Conservation (phyloP, 2,329 filamentous ascomycete genomes). For the Colletotrichum simmondsii region DNA sequence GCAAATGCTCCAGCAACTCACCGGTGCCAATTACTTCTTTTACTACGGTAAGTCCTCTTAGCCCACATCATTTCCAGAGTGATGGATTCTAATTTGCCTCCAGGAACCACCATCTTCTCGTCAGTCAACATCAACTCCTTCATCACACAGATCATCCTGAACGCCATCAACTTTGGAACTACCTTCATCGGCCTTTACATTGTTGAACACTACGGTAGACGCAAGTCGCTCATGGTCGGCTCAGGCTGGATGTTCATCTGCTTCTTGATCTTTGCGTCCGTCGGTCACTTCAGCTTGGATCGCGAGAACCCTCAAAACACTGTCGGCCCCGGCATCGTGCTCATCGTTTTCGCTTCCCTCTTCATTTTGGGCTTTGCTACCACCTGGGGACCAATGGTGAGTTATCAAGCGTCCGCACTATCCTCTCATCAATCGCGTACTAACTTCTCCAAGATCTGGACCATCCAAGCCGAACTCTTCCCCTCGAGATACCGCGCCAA, state of each 20-base stretch:
- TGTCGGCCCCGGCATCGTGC: constrained; percentile 61
- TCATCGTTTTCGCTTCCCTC: constrained; percentile 72
- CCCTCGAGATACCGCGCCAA: constrained; percentile 70
- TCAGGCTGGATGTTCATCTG: constrained; percentile 70
- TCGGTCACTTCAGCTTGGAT: constrained; percentile 61
- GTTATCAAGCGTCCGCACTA: not conserved
- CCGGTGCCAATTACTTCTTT: constrained; percentile 75
- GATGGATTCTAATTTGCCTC: constrained; percentile 71
- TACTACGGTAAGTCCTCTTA: constrained; percentile 54
- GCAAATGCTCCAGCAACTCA: constrained; percentile 69
- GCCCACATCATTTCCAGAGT: not conserved
- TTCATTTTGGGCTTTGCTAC: constrained; percentile 75
- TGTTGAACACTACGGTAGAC: constrained; percentile 75
- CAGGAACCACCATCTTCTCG: constrained; percentile 60
- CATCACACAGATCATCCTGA: constrained; percentile 74
- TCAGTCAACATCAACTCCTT: constrained; percentile 67
- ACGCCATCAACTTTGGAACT: constrained; percentile 73
- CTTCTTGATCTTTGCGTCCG: constrained; percentile 68
- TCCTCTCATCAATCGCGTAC: not conserved
- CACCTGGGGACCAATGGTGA: constrained; percentile 32
- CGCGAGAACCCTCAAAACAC: constrained; percentile 46
- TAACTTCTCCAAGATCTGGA: constrained; percentile 58
- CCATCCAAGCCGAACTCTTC: constrained; percentile 73
- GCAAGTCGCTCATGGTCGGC: constrained; percentile 71
- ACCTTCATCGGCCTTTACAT: constrained; percentile 77